A percentile compares a stretch with the other conserved stretches of the same genome.
phyloP scores from a whole-genome alignment of 2,329 filamentous ascomycete genomes.

The Coniochaeta sp. region DNA sequence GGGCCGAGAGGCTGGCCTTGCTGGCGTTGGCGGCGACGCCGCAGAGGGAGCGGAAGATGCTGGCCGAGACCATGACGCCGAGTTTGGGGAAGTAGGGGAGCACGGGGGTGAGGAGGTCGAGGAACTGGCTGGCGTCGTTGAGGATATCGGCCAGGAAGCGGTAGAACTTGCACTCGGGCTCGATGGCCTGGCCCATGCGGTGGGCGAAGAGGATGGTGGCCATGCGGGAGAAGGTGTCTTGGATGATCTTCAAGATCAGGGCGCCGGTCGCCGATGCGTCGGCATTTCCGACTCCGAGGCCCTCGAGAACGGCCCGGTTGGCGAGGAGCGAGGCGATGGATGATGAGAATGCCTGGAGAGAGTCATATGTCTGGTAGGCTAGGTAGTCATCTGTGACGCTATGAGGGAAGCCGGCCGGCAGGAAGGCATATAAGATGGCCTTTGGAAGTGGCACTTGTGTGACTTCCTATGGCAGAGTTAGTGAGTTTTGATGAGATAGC shows the following conservation, averaged over 20 bases:
- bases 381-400: slow-evolving; percentile 82
- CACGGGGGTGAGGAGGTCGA: slow-evolving; percentile 75
- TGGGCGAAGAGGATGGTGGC: slow-evolving; percentile 85
- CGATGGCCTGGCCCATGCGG: slow-evolving; percentile 70
- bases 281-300: slow-evolving; percentile 76
- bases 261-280: slow-evolving; percentile 72
- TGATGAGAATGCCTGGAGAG: slow-evolving; percentile 75
- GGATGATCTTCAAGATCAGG: slow-evolving; percentile 73
- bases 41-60: slow-evolving; percentile 57
- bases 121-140: slow-evolving; percentile 77
- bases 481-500: neutral
- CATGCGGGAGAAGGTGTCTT: slow-evolving; percentile 72
- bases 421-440: slow-evolving; percentile 59
- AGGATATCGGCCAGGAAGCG: slow-evolving; percentile 81
- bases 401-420: slow-evolving; percentile 81
- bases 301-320: slow-evolving; percentile 72
- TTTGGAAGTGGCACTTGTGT: slow-evolving; percentile 27
- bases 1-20: slow-evolving; percentile 84
- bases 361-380: slow-evolving; percentile 64
- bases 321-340: slow-evolving; percentile 75
- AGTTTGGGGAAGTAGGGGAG: slow-evolving; percentile 50
- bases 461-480: slow-evolving; percentile 18
- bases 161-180: slow-evolving; percentile 87
- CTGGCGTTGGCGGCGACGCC: slow-evolving; percentile 85
- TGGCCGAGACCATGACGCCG: slow-evolving; percentile 38